Evolutionary conservation across 163 green algal species (phyloP), one percentile per base, ranked within the genome.

Genomic region (Scenedesmus sp.): DNA sequence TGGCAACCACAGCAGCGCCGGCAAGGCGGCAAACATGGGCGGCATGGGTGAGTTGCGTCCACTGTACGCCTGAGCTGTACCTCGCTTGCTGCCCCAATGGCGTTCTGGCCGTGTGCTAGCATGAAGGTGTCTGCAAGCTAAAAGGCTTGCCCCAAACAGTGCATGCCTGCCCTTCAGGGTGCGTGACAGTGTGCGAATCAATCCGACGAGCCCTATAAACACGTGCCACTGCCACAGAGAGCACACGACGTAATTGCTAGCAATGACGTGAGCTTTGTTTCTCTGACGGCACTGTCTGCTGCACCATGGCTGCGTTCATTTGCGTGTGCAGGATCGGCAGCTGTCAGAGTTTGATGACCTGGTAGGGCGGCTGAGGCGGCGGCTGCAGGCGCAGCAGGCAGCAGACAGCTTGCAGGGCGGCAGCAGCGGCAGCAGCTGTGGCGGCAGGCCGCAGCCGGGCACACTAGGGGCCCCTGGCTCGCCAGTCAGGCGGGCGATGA

Each of bases 321-420:
- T 18, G 64, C 16, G 26, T 12, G 64, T 86, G 73, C 87, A 91
- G 87, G 87, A 91, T 62, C 18, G 82, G 20, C 73, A 86, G 70
- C 57, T 91, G 54, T 20, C 73, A 52, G 55, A 91, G 54, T 86
- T 91, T 86, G 73, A 91, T 10, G 87, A 76, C 55, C n/a, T 77
- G 59, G 87, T 91, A 10, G 55, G 73, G n/a, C 64, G 73, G 4
- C 64, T 91, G n/a, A 46, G 87, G 2, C 34, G 13, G 34, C 85
- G 73, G 46, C 85, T 83, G 85, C 85, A 83, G 57, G n/a, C 83
- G 7, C 23, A 76, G 83, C 57, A 77, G 9, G 67, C 23, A 76
- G 8, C 57, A 74, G 23, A 52, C 52, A 76, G 57, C 16, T 18
- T 55, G 54, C 70, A 79, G 70, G 83, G 57, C 23, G 10, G 57